Evolutionary conservation across 1,139 yeast species (phyloP), one percentile per base, ranked within the genome.

Genomic region (Yamadazyma kanchanaburiensis): DNA sequence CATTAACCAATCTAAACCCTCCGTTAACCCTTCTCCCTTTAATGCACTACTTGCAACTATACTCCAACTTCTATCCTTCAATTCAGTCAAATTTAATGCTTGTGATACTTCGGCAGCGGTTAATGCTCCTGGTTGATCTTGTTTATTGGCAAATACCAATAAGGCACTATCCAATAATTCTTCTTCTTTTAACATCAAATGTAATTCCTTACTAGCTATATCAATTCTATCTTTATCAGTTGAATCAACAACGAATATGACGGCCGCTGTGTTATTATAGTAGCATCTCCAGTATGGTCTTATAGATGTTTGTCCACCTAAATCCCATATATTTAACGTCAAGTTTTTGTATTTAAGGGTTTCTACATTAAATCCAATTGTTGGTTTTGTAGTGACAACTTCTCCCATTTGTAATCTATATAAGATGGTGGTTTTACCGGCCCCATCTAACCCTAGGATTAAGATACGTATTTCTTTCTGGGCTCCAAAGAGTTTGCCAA

Each of bases 201-300:
- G 95, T 42, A 91, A 66, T 54, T 91, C 98, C 45, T 86, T 86
- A 34, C 86, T 72, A 13, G 96, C 94, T 17, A 87, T 77, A 37
- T 82, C 86, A 54, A 91, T 76, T 53, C 98, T 83, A 37, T 89
- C 97, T 51, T 83, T 83, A 63, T 91, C 98, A 3, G 97, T 91
- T 5, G 96, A 87, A 55, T 91, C 98, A 30, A 91, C 96, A 39
- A 91, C 98, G 51, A 91, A 91, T 46, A 91, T 89, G 28, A 77
- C 96, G 0, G 97, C 97, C 10, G 95, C 95, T 0, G 98, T 89
- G 52, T 88, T 87, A 35, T 94, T 86, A 56, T 91, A 91, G 59
- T 91, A 91, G 57, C 97, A 91, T 49, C 98, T 73, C 98, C 98
- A 91, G 60, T 91, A 91, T 2, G 98, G 97, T 48, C 98, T 74